Percentiles rank a stretch among this genome's conserved stretches.
Evolutionary conservation across 257 asterid genomes (phyloP).

Genomic region (Apocynum venetum): DNA sequence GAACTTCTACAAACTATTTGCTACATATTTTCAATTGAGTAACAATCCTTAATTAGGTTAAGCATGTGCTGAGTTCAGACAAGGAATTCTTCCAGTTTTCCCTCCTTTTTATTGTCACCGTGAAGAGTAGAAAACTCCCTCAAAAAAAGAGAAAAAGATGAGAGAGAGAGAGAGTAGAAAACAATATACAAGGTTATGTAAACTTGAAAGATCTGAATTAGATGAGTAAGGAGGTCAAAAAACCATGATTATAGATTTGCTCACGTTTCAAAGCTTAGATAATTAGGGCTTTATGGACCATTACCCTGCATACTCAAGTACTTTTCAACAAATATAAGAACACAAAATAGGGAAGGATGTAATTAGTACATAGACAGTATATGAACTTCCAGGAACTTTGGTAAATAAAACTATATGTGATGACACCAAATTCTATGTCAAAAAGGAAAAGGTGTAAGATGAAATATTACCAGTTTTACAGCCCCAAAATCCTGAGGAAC

Average conservation of each 20-base stretch:
- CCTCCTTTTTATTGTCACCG: neutral
- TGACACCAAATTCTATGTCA: neutral
- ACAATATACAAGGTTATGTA: neutral
- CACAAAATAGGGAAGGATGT: neutral
- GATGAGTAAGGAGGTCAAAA: neutral
- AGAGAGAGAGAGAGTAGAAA: too few species aligned
- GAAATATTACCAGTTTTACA: conserved; percentile 61
- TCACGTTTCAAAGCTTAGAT: neutral
- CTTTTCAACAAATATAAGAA: neutral
- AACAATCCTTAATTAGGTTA: too few species aligned
- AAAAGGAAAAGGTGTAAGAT: neutral
- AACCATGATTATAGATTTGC: neutral
- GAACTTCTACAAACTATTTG: too few species aligned
- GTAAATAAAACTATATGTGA: neutral
- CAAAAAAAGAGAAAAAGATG: too few species aligned
- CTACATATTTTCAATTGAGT: too few species aligned
- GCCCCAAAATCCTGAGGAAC: conserved; percentile 82
- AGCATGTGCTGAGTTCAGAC: neutral
- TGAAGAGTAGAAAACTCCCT: neutral
- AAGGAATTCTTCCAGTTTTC: neutral
- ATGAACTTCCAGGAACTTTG: neutral
- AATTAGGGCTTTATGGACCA: neutral
- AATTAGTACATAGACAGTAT: neutral
- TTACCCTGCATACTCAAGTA: neutral
- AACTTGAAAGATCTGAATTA: neutral